Conservation (phyloP, 2,329 filamentous ascomycete genomes). For the Ceratocystis lukuohia region DNA sequence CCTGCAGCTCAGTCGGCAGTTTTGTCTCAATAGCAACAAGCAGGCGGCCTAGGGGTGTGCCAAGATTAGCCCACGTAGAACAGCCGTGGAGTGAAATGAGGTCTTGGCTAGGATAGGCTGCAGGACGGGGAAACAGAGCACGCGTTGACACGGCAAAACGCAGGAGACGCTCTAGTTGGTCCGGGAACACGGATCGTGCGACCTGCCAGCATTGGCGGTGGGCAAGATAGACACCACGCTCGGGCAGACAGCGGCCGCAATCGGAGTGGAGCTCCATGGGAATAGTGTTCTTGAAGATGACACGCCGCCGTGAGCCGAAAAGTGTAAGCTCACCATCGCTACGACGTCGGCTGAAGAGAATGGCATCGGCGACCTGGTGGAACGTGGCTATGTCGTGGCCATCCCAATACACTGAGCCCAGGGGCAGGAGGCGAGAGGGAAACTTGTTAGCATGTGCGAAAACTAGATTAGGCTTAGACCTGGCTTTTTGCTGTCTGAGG, state of each 20-base stretch:
- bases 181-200: conserved; percentile 8
- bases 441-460: not conserved
- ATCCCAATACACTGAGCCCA: conserved; percentile 15
- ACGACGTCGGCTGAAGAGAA: conserved; percentile 15
- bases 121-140: conserved; percentile 16
- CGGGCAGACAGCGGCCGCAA: conserved; percentile 15
- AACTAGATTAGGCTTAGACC: too few species aligned
- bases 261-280: conserved; percentile 17
- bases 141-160: conserved; percentile 18
- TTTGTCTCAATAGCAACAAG: not conserved
- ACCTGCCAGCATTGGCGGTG: conserved; percentile 18
- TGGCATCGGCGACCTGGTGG: conserved; percentile 12
- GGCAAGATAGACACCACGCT: conserved; percentile 15
- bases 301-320: conserved; percentile 12
- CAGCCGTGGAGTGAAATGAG: conserved; percentile 11
- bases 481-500: not conserved
- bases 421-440: not conserved
- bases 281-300: conserved; percentile 19
- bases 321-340: conserved; percentile 15
- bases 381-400: conserved; percentile 17
- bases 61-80: not conserved
- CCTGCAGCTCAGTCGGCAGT: conserved; percentile 17
- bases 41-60: conserved; percentile 9
- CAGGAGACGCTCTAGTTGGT: conserved; percentile 11
- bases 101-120: conserved; percentile 16